Evolutionary conservation across 768 basidiomycete species (phyloP), one percentile per base, ranked within the genome.

Genomic region (Infundibulicybe gibba): DNA sequence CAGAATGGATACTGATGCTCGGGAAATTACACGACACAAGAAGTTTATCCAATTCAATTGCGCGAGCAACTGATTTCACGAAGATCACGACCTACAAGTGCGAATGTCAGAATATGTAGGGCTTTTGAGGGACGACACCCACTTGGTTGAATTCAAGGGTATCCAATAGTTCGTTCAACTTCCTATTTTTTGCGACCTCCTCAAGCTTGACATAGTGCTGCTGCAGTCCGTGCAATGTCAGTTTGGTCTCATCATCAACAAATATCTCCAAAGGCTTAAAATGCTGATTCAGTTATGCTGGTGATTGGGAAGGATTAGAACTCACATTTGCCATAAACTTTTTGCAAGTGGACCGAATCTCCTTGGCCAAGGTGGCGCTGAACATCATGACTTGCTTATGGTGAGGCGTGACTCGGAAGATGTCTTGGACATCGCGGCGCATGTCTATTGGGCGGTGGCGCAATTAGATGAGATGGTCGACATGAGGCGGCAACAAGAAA

Each of bases 331-430:
- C 90, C 97, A 99, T 99, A 68, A 99, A 99, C 65, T 99, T 98
- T 74, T 98, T 98, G 83, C 97, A 99, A 0, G 97, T 98, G 6
- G 85, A 79, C 48, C 97, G 80, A 49, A 99, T 95, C 54, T 98
- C 97, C 76, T 99, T 98, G 48, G 92, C 84, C 50, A 99, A 72
- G 1, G 97, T 99, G 34, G 97, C 97, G 59, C 93, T 95, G 78
- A 99, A 99, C 97, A 99, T 99, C 97, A 99, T 99, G 56, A 99
- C 97, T 78, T 99, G 95, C 76, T 99, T 99, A 80, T 97, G 94
- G 69, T 97, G 95, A 43, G 97, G 97, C 15, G 97, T 98, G 14
- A 92, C 81, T 60, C 95, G 87, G 82, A 98, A 99, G 61, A 99
- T 98, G 75, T 99, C 97, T 83, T 99, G 97, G 54, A 99, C 95